A percentile compares a stretch with the other conserved stretches of the same genome.
phyloP scores from a whole-genome alignment of 805 yeast species.

The Metschnikowia henanensis region DNA sequence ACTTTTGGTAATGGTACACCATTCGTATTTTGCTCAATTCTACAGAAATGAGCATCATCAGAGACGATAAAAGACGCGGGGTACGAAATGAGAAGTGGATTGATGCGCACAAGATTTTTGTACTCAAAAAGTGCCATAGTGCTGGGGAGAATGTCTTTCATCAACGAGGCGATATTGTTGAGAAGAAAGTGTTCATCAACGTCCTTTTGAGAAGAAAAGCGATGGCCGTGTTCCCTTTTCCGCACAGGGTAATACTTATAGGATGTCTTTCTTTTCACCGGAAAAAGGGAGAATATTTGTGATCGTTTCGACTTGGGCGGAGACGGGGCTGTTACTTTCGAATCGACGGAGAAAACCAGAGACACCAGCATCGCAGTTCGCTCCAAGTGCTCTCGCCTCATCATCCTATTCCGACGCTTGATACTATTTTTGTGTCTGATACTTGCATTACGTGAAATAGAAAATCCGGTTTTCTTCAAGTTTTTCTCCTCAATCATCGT shows the following conservation, averaged over 20 bases:
- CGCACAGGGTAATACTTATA: conserved; percentile 24
- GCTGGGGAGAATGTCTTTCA: conserved; percentile 30
- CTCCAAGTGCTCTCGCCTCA: conserved; percentile 16
- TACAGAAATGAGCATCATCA: conserved; percentile 8
- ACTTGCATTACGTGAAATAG: conserved; percentile 32
- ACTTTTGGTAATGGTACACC: neutral
- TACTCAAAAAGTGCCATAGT: conserved; percentile 28
- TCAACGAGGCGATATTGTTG: conserved; percentile 22
- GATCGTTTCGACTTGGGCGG: conserved; percentile 1
- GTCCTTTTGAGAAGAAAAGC: conserved; percentile 19
- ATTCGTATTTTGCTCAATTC: neutral
- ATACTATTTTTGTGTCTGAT: conserved; percentile 32
- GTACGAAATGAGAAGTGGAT: conserved; percentile 13
- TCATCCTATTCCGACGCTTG: conserved; percentile 29
- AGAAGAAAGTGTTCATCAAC: conserved; percentile 18
- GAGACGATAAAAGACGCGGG: conserved; percentile 13
- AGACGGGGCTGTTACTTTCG: conserved; percentile 1
- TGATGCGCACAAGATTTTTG: conserved; percentile 14
- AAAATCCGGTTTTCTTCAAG: conserved; percentile 26
- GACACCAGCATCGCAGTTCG: conserved; percentile 2
- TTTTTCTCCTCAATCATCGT: conserved; percentile 14
- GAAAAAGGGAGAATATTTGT: conserved; percentile 27
- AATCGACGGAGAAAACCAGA: conserved; percentile 12
- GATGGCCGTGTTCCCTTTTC: conserved; percentile 20
- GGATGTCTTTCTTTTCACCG: conserved; percentile 36